Base-by-base conservation (phyloP, 768 basidiomycete species). In the Hebeloma cylindrosporum region DNA sequence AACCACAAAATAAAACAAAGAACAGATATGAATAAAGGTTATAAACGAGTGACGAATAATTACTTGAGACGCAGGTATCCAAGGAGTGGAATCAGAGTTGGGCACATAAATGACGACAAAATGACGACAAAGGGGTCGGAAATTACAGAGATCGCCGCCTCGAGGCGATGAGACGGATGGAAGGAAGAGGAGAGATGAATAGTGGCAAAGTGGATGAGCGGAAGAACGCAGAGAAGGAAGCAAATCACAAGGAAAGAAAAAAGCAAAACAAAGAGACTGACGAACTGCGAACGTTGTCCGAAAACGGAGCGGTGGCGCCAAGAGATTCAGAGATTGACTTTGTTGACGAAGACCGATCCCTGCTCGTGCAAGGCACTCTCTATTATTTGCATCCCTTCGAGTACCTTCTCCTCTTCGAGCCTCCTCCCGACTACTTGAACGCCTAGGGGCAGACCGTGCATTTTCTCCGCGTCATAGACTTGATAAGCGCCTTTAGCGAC, bases 331-430 rank as follows among this genome's bases (percentile, higher is more conserved):
- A 59, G 35, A 43, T 53, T 54, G 38, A 57, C 54, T 40, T 40
- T 42, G 47, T 47, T 51, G 27, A 37, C 39, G 47, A 57, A 59
- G 22, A 51, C 50, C 16, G 48, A 39, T 16, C 66, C 68, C 40
- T 62, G 57, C 43, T 64, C 53, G 40, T 50, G 53, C 50, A 75
- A 53, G 2, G 70, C 66, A 27, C 48, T 60, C 54, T 73, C 68
- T 14, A 73, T 64, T 20, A 86, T 69, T 53, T 78, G 77, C 79
- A 86, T 85, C 2, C 78, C 83, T 54, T 80, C 78, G 5, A 88
- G 50, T 2, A 85, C 84, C 56, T 81, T 81, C 63, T 89, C 87
- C 62, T 88, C 87, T 58, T 85, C 80, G 29, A 85, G 70, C 30
- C 79, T 66, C 33, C 73, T 65, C 1, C 83, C 83, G 1, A 79